Percentiles rank a stretch among this genome's conserved stretches.
Conservation (phyloP, 176 grass and related monocot genomes). For the Calamus simplicifolius region DNA sequence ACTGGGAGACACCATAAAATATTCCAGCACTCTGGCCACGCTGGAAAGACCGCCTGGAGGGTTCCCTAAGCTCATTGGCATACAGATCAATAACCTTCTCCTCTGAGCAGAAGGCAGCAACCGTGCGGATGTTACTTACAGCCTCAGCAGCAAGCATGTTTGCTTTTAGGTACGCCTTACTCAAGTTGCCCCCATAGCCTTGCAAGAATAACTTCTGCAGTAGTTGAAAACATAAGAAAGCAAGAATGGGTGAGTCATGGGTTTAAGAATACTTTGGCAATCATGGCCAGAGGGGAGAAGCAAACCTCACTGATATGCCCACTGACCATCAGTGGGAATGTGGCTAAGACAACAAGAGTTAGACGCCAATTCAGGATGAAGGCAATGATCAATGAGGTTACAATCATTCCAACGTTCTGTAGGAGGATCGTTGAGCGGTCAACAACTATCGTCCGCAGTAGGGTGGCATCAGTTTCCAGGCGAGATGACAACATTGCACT, state of each 20-base stretch:
- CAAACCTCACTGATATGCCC: conserved; percentile 95
- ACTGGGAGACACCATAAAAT: conserved; percentile 94
- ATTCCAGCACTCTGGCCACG: conserved; percentile 81
- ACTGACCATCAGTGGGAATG: conserved; percentile 91
- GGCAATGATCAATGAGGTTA: conserved; percentile 87
- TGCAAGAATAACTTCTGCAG: conserved; percentile 98
- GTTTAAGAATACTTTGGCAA: not conserved
- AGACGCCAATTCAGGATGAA: conserved; percentile 95
- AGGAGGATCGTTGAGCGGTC: conserved; percentile 86
- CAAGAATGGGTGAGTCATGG: too few relatives aligned
- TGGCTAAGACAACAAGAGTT: conserved; percentile 79
- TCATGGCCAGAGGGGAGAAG: not conserved
- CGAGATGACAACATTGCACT: conserved; percentile 82
- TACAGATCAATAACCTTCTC: conserved; percentile 93
- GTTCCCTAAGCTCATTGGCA: conserved; percentile 62
- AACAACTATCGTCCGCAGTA: conserved; percentile 91
- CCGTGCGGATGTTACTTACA: conserved; percentile 92
- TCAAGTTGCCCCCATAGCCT: conserved; percentile 77
- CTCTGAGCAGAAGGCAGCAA: conserved; percentile 92
- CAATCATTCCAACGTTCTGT: conserved; percentile 94
- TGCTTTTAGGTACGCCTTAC: conserved; percentile 78
- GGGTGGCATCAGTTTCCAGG: conserved; percentile 79
- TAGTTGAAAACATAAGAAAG: too few relatives aligned
- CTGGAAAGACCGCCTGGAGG: conserved; percentile 62
- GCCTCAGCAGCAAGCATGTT: conserved; percentile 99